Conservation (phyloP, 2,329 filamentous ascomycete genomes). For the Dothistroma septosporum region DNA sequence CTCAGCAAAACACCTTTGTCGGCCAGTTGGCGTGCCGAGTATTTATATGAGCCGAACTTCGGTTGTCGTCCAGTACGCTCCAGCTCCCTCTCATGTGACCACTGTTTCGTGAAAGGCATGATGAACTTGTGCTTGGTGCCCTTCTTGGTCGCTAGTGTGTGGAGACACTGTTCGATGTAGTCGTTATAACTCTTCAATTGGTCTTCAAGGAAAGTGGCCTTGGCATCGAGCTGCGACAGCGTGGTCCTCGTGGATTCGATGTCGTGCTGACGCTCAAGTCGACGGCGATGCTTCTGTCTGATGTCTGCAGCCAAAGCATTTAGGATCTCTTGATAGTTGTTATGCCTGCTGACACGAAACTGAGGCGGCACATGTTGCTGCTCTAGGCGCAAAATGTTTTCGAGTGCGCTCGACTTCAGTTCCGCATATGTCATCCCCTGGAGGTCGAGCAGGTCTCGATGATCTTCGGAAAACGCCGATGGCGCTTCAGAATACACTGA, state of each 20-base stretch:
- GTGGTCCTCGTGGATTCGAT: conserved; percentile 78
- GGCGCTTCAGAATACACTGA: conserved; percentile 41
- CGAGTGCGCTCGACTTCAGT: conserved; percentile 85
- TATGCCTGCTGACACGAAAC: conserved; percentile 78
- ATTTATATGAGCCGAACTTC: conserved; percentile 97
- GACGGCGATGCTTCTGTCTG: conserved; percentile 88
- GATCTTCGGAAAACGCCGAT: conserved; percentile 34
- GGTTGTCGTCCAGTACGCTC: conserved; percentile 88
- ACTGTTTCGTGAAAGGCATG: conserved; percentile 95
- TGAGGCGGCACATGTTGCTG: conserved; percentile 48
- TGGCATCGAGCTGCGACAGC: conserved; percentile 70
- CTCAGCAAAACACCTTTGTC: conserved; percentile 91
- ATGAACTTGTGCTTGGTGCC: conserved; percentile 77
- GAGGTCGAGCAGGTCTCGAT: conserved; percentile 69
- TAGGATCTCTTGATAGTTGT: conserved; percentile 95
- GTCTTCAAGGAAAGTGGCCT: conserved; percentile 87
- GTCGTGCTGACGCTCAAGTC: conserved; percentile 87
- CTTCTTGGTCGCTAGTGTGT: conserved; percentile 94
- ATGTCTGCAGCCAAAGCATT: conserved; percentile 97
- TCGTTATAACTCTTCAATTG: conserved; percentile 98
- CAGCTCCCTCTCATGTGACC: conserved; percentile 95
- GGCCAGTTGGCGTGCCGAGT: conserved; percentile 79
- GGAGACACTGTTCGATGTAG: conserved; percentile 98
- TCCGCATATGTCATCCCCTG: conserved; percentile 86
- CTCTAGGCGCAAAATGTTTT: conserved; percentile 89